Base-by-base conservation (phyloP, 2,329 filamentous ascomycete genomes). In the Ceratocystis smalleyi region DNA sequence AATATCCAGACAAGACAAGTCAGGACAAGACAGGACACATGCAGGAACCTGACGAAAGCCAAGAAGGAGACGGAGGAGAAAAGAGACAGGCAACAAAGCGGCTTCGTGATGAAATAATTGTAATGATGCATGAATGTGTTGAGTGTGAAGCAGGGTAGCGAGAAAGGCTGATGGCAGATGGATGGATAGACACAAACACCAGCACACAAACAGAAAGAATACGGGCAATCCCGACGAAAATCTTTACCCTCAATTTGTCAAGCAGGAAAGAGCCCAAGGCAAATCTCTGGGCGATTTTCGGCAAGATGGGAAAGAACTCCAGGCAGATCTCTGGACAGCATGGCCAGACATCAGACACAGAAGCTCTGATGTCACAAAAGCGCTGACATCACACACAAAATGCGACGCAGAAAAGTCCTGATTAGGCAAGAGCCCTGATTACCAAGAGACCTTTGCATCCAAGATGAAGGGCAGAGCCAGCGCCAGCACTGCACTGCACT, bases 231-330 rank as follows among this genome's bases (percentile, higher is more conserved):
- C 8, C 47, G 10, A 51, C 6, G 19, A 10, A 51, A 51, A 51
- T 51, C 47, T 51, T 24, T 27, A 15, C 47, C 12, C 4, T 22
- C 47, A 40, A 24, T 51, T 51, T 24, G 47, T 51, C 47, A 51
- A 51, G 2, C 24, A 22, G 27, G 24, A 32, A 57, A 57, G 24
- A n/a, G 27, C 24, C 3, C 54, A 35, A 32, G 54, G 54, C 15
- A 57, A 57, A 57, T 57, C 54, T 57, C 54, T 57, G 54, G 54
- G 15, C 19, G 60, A 62, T 32, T 49, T 40, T 12, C n/a, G 24
- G 49, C 24, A 51, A 40, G 43, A 51, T n/a, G 22, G 24, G 24
- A 17, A 57, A 57, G 54, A 32, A 30, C 54, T 8, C n/a, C 17
- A n/a, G 24, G 54, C 22, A 57, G 54, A 57, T 57, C 54, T 30